These are phyloP conservation scores for Rhizopogon sp. DNA, from an alignment of 768 basidiomycete species.

Conservation along the genomic window DNA sequence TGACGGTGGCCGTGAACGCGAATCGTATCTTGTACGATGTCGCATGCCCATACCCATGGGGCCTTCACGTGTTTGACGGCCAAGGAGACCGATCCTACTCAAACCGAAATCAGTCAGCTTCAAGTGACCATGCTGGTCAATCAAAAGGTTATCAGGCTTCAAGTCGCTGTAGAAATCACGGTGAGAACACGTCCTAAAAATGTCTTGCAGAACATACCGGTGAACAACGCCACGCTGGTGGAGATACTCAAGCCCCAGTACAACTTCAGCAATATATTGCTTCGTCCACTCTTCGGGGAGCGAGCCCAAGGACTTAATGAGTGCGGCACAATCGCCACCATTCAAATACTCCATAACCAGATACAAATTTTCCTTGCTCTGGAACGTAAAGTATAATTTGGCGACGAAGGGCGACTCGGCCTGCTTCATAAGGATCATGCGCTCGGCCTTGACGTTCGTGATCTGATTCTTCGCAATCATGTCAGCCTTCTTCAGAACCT, in stretches of 20 bases:
- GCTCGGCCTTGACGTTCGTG: constrained; percentile 98
- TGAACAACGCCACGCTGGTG: constrained; percentile 94
- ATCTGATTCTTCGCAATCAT: constrained; percentile 99
- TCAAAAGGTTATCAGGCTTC: constrained; percentile 97
- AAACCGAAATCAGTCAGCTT: constrained; percentile 98
- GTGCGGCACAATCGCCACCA: constrained; percentile 94
- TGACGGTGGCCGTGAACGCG: constrained; percentile 77
- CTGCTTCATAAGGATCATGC: constrained; percentile 99
- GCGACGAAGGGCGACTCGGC: constrained; percentile 98
- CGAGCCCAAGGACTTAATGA: constrained; percentile 92
- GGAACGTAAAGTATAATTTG: constrained; percentile 97
- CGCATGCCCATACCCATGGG: constrained; percentile 38
- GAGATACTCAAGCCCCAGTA: constrained; percentile 93
- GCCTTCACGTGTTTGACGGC: constrained; percentile 85
- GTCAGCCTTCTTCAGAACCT: constrained; percentile 99
- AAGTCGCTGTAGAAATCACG: constrained; percentile 59
- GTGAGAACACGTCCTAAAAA: not conserved
- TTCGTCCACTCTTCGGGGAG: constrained; percentile 96
- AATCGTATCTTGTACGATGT: constrained; percentile 53
- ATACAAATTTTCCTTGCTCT: constrained; percentile 98
- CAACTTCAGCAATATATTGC: constrained; percentile 94
- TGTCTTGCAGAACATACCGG: constrained; percentile 54
- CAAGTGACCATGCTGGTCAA: constrained; percentile 93
- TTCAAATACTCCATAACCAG: constrained; percentile 99
- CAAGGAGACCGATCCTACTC: constrained; percentile 94